Percentiles rank a stretch among this genome's conserved stretches.
phyloP scores from a whole-genome alignment of 768 basidiomycete species.

The Calocera viscosa region DNA sequence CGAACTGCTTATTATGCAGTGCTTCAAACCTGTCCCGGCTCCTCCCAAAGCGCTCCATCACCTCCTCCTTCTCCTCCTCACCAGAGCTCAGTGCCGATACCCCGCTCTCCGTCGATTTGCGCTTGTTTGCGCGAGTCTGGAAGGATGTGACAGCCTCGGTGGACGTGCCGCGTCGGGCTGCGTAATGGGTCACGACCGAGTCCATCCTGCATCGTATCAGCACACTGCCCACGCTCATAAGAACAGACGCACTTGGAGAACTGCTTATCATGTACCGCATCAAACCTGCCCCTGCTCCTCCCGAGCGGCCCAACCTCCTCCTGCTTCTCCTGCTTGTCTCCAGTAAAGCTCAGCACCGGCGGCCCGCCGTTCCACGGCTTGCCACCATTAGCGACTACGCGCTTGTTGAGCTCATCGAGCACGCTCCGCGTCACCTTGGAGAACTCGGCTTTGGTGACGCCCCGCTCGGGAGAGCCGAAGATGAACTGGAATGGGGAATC shows the following conservation, averaged over 20 bases:
- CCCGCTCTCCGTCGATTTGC: slow-evolving; percentile 3
- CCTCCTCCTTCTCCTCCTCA: slow-evolving; percentile 10
- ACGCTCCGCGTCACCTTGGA: slow-evolving; percentile 52
- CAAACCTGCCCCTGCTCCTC: slow-evolving; percentile 31
- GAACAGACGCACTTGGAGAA: slow-evolving; percentile 36
- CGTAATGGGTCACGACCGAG: slow-evolving; percentile 48
- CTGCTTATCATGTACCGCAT: slow-evolving; percentile 48
- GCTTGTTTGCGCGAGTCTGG: slow-evolving; percentile 3
- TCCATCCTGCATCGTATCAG: slow-evolving; percentile 42
- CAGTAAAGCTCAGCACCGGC: neutral
- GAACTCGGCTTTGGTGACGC: slow-evolving; percentile 54
- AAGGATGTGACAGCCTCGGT: slow-evolving; percentile 1
- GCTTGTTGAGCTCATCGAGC: slow-evolving; percentile 70
- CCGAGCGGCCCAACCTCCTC: slow-evolving; percentile 18
- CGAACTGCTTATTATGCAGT: slow-evolving; percentile 51
- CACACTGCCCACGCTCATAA: neutral
- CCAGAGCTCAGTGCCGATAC: neutral
- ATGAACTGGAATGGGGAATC: slow-evolving; percentile 41
- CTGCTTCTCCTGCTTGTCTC: slow-evolving; percentile 11
- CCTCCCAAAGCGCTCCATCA: slow-evolving; percentile 19
- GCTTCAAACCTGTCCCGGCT: slow-evolving; percentile 37
- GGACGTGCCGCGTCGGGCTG: slow-evolving; percentile 20
- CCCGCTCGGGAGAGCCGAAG: slow-evolving; percentile 52
- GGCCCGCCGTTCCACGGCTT: neutral
- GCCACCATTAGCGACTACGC: slow-evolving; percentile 44